Base-by-base conservation (phyloP, 1,139 yeast genomes). In the Casaregolazyma suthepensis region DNA sequence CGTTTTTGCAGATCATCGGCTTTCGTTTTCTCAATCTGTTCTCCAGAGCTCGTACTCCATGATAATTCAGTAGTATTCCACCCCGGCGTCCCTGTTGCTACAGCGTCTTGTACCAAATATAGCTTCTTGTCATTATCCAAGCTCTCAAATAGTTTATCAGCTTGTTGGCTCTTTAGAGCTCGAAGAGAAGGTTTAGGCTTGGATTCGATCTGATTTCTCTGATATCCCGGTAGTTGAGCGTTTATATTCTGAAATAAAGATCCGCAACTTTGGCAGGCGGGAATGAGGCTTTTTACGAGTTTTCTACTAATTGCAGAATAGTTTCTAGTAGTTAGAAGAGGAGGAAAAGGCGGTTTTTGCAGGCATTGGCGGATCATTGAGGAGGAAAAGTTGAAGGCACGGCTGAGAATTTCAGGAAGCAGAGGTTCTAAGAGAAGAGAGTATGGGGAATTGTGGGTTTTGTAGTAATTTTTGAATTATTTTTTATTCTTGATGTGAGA, bases 231-330 rank as follows among this genome's bases (percentile, higher is more conserved):
- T 29, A 62, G 59, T 0, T 55, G 52, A 0, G 73, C 64, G 48
- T 74, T 69, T 1, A 56, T 58, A 15, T 64, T 63, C 61, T 83
- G 87, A 20, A 82, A 69, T 19, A 67, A 66, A 6, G 81, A 69
- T 40, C 87, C 87, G 68, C 88, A 83, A 2, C 82, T 54, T 35
- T 52, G 55, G 47, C 65, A 61, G n/a, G 56, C 43, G 18, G 54
- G 52, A 10, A 46, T 43, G 15, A 45, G 49, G 3, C 46, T 29
- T 22, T 26, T 43, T 4, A 44, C 23, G 5, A 49, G 46, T 29
- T 23, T 44, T 15, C 18, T 44, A 23, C 46, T 44, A 9, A 13
- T 35, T 2, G 17, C 17, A 35, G 40, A 35, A 7, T 35, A 35
- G 3, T 35, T 6, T 35, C 40, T 35, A n/a, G 17, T 35, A n/a